Base-by-base conservation (phyloP, 2,329 filamentous ascomycete genomes). In the Colletotrichum chlorophyti region DNA sequence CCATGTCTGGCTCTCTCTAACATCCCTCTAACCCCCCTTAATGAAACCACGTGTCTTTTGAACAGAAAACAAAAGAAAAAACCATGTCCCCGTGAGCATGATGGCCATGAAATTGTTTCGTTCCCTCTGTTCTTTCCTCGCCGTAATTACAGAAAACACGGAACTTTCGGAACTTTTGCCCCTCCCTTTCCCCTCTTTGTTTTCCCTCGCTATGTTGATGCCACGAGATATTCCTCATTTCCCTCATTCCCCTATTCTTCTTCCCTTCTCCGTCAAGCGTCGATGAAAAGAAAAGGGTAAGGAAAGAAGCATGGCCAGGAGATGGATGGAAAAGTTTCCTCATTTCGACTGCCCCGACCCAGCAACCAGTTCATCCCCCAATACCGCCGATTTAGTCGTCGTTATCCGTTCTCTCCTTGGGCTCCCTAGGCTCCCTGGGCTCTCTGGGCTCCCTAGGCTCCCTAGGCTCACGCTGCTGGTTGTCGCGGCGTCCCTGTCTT, bases 351-450 rank as follows among this genome's bases (percentile, higher is more conserved):
- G n/a, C 27, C n/a, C n/a, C n/a, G n/a, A n/a, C n/a, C 38, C 46
- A 37, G 24, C 26, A 14, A 32, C 21, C n/a, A 37, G 11, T 21
- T 43, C 12, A 26, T 3, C 9, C n/a, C 19, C 23, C 9, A 32
- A n/a, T 14, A 21, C 12, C 14, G 24, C 8, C 49, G 57, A 38
- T 72, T 74, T 77, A 85, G 66, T 86, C 83, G 65, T 85, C 82
- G 68, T 85, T 81, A 63, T 86, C 81, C 63, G 79, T 81, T 65
- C 80, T 73, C 72, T 82, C 77, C 72, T 73, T 72, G 45, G 70
- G 70, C 55, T 72, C 69, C 38, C 53, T 63, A 19, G 58, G 58
- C 48, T 61, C 61, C 10, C 48, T 26, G 40, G 69, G 69, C 60
- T 67, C 53, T 32, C 74, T 76, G n/a, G 54, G 54, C 41, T 58